Base-by-base conservation (phyloP, 352 stramenopile genomes). In the Phytophthora nicotianae region DNA sequence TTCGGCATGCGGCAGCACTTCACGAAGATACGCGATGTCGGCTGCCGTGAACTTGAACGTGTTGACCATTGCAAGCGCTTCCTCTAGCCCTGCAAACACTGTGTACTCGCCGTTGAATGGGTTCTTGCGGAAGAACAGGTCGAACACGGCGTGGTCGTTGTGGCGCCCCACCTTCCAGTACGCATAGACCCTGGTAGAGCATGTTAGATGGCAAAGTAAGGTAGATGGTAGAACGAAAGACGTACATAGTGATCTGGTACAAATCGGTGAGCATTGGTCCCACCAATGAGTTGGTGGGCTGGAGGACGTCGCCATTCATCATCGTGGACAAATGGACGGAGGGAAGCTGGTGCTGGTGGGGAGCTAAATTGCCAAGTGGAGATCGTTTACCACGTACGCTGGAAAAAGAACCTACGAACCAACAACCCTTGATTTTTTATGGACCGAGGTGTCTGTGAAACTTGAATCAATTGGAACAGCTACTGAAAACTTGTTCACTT, bases 51-150 rank as follows among this genome's bases (percentile, higher is more conserved):
- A 99, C 19, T 83, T 82, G 74, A 99, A 99, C 47, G 89, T 87
- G 63, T 98, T 98, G 53, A 99, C 68, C 45, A 98, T 87, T 33
- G 86, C 81, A 75, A 98, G 67, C 82, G 86, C 68, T 68, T 98
- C 92, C 64, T 97, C 91, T 29, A 98, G 69, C 4, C 96, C 96
- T 29, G 88, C 93, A 65, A 98, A 98, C 26, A 98, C 86, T 48
- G 90, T 98, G 77, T 97, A 98, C 63, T 98, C 95, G 49, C 97
- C 97, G 51, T 98, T 81, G 78, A 99, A 99, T 11, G 98, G 98
- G 77, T 98, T 99, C 79, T 99, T 99, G 47, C 98, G 94, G 83
- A 99, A 99, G 77, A 99, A 99, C 4, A 99, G 75, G 50, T 98
- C 95, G 51, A 98, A 98, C 24, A 98, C 91, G 9, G 91, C 89